Evolutionary conservation across 352 stramenopile genomes (phyloP).

Genomic region (Pythium brassicae): DNA sequence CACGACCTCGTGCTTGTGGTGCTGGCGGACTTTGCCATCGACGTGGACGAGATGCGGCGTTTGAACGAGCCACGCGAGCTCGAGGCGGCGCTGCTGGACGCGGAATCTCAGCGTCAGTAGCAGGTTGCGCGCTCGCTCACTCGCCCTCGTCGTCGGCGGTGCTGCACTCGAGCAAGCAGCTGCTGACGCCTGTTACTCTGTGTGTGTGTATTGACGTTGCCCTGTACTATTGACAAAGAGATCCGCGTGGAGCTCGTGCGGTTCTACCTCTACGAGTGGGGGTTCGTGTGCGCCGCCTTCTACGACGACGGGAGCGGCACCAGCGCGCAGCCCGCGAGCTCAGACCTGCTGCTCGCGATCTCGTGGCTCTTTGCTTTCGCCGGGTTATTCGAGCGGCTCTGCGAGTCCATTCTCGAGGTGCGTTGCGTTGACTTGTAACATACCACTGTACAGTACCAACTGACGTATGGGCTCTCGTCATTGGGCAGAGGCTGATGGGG

Average conservation of each 20-base stretch:
- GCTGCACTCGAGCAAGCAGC: not conserved
- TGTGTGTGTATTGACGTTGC: not conserved
- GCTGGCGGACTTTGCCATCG: constrained; percentile 55
- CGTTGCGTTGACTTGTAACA: not conserved
- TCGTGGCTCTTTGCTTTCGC: constrained; percentile 49
- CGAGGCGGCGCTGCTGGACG: constrained; percentile 19
- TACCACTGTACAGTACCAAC: not conserved
- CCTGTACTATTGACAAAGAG: constrained; percentile 8
- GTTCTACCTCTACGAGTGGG: constrained; percentile 67
- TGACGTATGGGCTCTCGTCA: not conserved
- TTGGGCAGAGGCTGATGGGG: not conserved
- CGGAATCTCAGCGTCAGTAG: constrained; percentile 15
- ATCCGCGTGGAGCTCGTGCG: constrained; percentile 40
- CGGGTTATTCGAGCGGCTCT: constrained; percentile 44
- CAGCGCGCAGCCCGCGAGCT: constrained; percentile 14
- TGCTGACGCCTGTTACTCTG: not conserved
- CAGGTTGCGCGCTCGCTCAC: not conserved
- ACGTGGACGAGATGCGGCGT: constrained; percentile 29
- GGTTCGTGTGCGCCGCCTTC: constrained; percentile 45
- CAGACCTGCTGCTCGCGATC: constrained; percentile 45
- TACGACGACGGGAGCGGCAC: constrained; percentile 18
- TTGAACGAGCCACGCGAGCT: constrained; percentile 17
- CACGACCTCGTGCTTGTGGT: constrained; percentile 63
- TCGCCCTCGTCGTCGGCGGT: not conserved
- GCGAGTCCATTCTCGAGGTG: constrained; percentile 36